Evolutionary conservation across 176 grass and related monocot species (phyloP).

Genomic region (Eragrostis curvula): DNA sequence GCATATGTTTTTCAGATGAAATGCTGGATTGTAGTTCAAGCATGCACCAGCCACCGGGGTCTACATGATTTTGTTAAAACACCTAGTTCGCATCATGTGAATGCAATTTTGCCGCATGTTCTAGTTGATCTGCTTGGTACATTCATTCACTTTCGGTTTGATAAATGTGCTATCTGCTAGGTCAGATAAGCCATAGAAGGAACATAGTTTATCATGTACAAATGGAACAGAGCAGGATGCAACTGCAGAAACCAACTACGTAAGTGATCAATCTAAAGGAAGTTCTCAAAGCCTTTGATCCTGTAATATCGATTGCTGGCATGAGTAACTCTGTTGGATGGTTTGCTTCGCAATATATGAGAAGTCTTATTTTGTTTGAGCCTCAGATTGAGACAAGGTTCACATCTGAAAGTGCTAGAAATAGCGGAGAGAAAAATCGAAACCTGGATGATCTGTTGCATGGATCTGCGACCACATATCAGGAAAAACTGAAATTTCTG

Average conservation of each 20-base stretch:
- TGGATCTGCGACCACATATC: constrained; percentile 22
- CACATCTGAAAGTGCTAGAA: constrained; percentile 28
- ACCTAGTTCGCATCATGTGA: too few relatives aligned
- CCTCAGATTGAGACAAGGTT: constrained; percentile 43
- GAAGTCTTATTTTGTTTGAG: constrained; percentile 74
- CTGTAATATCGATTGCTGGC: constrained; percentile 64
- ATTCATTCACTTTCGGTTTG: too few relatives aligned
- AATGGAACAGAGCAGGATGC: constrained; percentile 56
- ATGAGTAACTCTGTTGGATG: constrained; percentile 37
- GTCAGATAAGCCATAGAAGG: too few relatives aligned
- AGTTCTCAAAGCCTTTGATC: constrained; percentile 64
- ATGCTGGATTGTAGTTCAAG: too few relatives aligned
- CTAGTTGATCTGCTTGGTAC: too few relatives aligned
- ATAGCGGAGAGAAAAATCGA: constrained; percentile 43
- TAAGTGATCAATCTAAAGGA: constrained; percentile 58
- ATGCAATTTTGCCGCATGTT: too few relatives aligned
- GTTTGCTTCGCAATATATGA: constrained; percentile 50
- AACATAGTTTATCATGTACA: too few relatives aligned
- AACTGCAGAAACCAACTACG: constrained; percentile 37
- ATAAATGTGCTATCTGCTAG: too few relatives aligned
- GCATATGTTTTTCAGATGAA: too few relatives aligned
- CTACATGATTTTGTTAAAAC: too few relatives aligned
- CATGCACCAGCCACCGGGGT: too few relatives aligned
- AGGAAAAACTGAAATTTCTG: constrained; percentile 51
- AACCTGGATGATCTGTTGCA: constrained; percentile 14